Base-by-base conservation (phyloP, 23 red algal genomes). In the Gracilaria domingensis region DNA sequence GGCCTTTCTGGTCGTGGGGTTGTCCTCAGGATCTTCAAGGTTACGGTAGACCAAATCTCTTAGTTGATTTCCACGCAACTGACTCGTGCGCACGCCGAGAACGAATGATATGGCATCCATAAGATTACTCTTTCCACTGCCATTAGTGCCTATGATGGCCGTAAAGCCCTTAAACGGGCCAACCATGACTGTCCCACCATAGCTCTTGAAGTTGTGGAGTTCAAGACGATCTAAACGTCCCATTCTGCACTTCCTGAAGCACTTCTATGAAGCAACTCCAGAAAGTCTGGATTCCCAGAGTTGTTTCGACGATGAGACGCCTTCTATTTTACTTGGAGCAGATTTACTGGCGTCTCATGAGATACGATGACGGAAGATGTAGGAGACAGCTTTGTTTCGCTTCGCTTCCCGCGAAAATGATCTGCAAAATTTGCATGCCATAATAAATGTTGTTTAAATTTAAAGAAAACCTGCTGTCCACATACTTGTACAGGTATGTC, bases 51-150 rank as follows among this genome's bases (percentile, higher is more conserved):
- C 89, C 16, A 99, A 40, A 54, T 99, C 97, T 50, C 89, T 70
- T 11, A 99, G 73, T 73, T 83, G 85, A 24, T 84, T 89, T n/a
- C 93, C 97, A 20, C 97, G 94, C 44, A 99, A 80, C 51, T 88
- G 81, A 51, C 79, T 48, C 2, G 97, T 93, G 24, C 91, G 87
- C 8, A 95, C 89, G 8, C 97, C 97, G 13, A 99, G 48, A 49
- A 93, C 97, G 91, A 99, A 99, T 2, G 90, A 88, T 64, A 99
- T 93, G 8, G 97, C 97, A 76, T 99, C 97, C 91, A 99, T 95
- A 16, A 96, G 86, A 90, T 99, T 99, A 54, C 88, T 93, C 81
- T 99, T 99, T 49, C 97, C 97, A 64, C 77, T 85, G 21, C 97
- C 97, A 89, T 99, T 99, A 0, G 94, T 93, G 21, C 97, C 97